Conservation (phyloP, 345 rosid species). For the Eucalyptus sp. region DNA sequence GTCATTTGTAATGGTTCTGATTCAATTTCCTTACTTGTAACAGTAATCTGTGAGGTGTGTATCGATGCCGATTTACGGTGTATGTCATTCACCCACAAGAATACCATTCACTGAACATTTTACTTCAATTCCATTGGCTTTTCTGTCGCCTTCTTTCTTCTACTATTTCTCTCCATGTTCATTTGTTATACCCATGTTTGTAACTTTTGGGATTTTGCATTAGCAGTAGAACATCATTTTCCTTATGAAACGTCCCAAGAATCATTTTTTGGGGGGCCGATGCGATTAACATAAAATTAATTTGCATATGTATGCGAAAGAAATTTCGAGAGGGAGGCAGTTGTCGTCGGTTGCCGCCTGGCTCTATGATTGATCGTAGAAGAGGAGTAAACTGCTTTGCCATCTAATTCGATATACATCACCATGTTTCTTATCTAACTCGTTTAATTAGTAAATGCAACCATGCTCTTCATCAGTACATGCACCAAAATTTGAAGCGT, state of each 20-base stretch:
- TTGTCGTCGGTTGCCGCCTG: accelerated
- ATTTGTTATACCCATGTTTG: too few species aligned
- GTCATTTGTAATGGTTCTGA: background rate
- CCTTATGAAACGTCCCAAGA: too few species aligned
- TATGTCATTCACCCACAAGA: background rate
- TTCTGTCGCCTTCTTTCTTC: too few species aligned
- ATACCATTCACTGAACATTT: background rate
- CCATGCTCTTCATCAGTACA: background rate
- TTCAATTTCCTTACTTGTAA: background rate
- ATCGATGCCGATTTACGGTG: too few species aligned
- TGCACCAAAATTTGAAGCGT: background rate
- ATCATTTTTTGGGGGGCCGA: too few species aligned
- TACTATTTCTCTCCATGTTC: background rate
- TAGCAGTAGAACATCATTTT: too few species aligned
- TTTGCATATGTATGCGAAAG: background rate
- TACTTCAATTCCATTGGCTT: background rate
- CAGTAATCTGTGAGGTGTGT: too few species aligned
- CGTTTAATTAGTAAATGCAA: background rate
- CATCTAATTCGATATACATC: accelerated
- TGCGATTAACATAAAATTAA: too few species aligned
- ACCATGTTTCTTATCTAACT: background rate
- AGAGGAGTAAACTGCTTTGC: background rate
- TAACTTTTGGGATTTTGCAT: too few species aligned
- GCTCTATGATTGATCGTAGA: background rate
- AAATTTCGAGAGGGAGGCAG: background rate